Conservation (phyloP, 495 filamentous ascomycete species). For the Coniosporium apollinis region DNA sequence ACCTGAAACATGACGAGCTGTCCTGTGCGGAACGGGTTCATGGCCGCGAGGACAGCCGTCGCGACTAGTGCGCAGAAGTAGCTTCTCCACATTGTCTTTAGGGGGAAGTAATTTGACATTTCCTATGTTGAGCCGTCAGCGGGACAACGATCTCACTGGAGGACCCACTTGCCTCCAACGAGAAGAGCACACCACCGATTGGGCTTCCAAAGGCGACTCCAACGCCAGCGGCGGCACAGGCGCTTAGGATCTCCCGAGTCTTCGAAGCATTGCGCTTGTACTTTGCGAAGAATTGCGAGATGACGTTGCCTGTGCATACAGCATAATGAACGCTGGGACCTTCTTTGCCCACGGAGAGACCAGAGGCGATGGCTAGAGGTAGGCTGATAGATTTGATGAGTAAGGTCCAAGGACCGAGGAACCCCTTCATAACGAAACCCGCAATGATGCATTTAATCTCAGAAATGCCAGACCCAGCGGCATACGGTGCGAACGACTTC, state of each 20-base stretch:
- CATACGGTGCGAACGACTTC: slow-evolving; percentile 89
- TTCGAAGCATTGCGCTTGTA: slow-evolving; percentile 89
- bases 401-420: slow-evolving; percentile 81
- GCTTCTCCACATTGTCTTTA: slow-evolving; percentile 95
- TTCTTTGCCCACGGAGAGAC: slow-evolving; percentile 91
- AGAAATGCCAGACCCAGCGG: slow-evolving; percentile 91
- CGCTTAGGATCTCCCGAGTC: slow-evolving; percentile 85
- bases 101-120: slow-evolving; percentile 94
- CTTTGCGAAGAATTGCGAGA: slow-evolving; percentile 81
- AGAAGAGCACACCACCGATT: slow-evolving; percentile 93
- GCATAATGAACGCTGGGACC: slow-evolving; percentile 97
- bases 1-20: slow-evolving; percentile 99
- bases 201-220: slow-evolving; percentile 95
- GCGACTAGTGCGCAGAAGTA: slow-evolving; percentile 97
- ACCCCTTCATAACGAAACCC: slow-evolving; percentile 99
- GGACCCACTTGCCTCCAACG: slow-evolving; percentile 46
- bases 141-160: neutral
- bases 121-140: slow-evolving; percentile 34
- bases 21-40: slow-evolving; percentile 97
- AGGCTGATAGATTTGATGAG: slow-evolving; percentile 87
- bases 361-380: slow-evolving; percentile 85
- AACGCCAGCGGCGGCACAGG: slow-evolving; percentile 87
- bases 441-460: slow-evolving; percentile 99
- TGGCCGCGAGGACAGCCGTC: slow-evolving; percentile 79
- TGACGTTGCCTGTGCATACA: slow-evolving; percentile 94